Evolutionary conservation across 768 basidiomycete species (phyloP).

Genomic region (Trametes elegans): DNA sequence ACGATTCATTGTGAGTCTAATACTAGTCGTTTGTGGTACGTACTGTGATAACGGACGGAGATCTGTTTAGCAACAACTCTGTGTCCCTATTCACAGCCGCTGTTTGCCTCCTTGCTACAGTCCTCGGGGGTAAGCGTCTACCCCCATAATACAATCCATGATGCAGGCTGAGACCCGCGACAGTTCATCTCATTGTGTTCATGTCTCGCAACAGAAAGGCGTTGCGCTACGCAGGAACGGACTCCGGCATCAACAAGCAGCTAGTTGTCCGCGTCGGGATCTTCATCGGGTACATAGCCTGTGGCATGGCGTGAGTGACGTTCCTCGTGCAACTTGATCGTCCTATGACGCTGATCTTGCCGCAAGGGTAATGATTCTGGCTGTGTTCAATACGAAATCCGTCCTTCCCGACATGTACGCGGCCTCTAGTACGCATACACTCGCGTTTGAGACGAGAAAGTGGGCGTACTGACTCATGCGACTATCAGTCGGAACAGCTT

Average conservation of each 20-base stretch:
- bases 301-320: slow-evolving; percentile 22
- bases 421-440: slow-evolving; percentile 23
- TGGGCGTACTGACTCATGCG: neutral
- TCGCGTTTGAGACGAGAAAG: neutral
- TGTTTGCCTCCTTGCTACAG: slow-evolving; percentile 22
- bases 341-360: neutral
- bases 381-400: slow-evolving; percentile 7
- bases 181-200: slow-evolving; percentile 20
- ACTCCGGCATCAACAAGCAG: slow-evolving; percentile 15
- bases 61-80: slow-evolving; percentile 7
- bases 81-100: slow-evolving; percentile 23
- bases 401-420: slow-evolving; percentile 27
- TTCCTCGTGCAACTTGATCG: neutral
- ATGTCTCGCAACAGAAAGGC: slow-evolving; percentile 23
- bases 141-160: neutral
- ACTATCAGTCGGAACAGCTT: slow-evolving; percentile 23
- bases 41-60: neutral
- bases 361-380: slow-evolving; percentile 13
- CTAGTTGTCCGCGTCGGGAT: slow-evolving; percentile 23
- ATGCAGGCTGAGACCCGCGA: neutral
- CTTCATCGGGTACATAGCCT: slow-evolving; percentile 26
- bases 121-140: slow-evolving; percentile 21
- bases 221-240: slow-evolving; percentile 11
- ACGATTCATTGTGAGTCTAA: slow-evolving; percentile 21
- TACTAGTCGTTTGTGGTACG: neutral